Evolutionary conservation across 2,329 filamentous ascomycete genomes (phyloP).

Genomic region (Colletotrichum navitas): DNA sequence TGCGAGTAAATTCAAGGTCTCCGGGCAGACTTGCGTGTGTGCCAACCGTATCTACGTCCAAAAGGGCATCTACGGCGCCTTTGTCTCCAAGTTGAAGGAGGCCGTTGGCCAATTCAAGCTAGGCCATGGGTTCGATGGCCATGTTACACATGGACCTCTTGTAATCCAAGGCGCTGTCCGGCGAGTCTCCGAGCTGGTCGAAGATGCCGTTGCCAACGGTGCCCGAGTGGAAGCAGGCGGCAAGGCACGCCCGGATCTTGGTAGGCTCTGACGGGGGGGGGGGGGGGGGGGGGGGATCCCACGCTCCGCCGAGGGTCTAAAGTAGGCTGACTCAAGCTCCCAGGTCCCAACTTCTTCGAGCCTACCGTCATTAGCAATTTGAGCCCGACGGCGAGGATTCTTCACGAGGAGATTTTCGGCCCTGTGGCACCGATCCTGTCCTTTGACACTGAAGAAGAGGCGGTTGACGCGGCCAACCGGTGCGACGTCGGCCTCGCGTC

Average conservation of each 20-base stretch:
- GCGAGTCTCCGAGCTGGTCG: neutral
- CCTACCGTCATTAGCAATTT: neutral
- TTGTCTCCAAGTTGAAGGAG: neutral
- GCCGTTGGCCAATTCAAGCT: neutral
- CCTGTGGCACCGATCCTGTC: neutral
- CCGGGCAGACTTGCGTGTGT: neutral
- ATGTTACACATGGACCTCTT: neutral
- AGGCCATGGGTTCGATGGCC: neutral
- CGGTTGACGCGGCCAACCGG: neutral
- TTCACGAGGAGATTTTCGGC: neutral
- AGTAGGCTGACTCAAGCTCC: neutral
- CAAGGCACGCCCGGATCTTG: neutral
- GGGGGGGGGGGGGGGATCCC: no score
- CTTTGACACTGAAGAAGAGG: neutral
- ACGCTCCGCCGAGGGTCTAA: neutral
- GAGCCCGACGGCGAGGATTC: neutral
- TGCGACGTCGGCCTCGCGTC: neutral
- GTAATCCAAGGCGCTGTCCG: neutral
- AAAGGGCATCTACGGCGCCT: neutral
- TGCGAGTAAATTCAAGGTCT: neutral
- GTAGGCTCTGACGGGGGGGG: neutral
- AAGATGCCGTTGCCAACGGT: neutral
- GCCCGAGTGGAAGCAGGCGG: neutral
- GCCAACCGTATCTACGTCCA: neutral
- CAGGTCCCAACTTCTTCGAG: slow-evolving; percentile 1